Base-by-base conservation (phyloP, 2,329 filamentous ascomycete genomes). In the Mycosphaerella sp. region DNA sequence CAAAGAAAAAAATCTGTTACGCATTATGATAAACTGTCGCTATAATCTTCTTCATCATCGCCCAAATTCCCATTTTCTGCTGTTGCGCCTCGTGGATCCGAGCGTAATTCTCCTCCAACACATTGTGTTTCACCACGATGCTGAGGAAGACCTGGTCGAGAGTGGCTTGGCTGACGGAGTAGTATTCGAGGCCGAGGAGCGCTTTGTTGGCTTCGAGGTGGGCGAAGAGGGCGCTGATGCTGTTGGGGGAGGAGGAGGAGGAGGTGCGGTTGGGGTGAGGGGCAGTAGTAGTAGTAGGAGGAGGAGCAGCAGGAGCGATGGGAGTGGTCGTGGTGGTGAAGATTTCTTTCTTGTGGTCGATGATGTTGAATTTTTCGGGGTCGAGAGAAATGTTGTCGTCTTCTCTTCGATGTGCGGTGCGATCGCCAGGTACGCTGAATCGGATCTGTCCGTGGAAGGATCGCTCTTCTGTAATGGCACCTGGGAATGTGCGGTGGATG, bases 81-180 rank as follows among this genome's bases (percentile, higher is more conserved):
- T 52, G 44, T 9, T 59, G 57, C 47, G 56, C 52, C 54, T 57
- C 21, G 21, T 25, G 21, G 7, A 25, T 6, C 7, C 7, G 35
- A 35, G 57, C 58, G 39, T 67, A 67, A 32, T 70, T 68, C 71
- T 91, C 89, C 66, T 94, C 88, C 58, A 83, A 75, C 6, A 91
- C 79, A 66, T 89, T 82, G 66, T 94, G 86, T 68, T 82, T 79
- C 1, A 84, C 84, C 0, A 95, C 89, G 64, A 96, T 93, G 21
- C 79, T 79, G 66, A 96, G 70, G 69, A 96, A 96, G 0, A 96
- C 89, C 69, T 95, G 87, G 65, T 96, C 90, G 37, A 96, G 72
- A 13, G 88, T 94, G 14, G 89, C 93, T 18, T 88, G 87, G 52
- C 81, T 86, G 58, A 95, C 88, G 44, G 85, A 89, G 69, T 91